phyloP scores from a whole-genome alignment of 208 protist species.

The Balamuthia mandrillaris region DNA sequence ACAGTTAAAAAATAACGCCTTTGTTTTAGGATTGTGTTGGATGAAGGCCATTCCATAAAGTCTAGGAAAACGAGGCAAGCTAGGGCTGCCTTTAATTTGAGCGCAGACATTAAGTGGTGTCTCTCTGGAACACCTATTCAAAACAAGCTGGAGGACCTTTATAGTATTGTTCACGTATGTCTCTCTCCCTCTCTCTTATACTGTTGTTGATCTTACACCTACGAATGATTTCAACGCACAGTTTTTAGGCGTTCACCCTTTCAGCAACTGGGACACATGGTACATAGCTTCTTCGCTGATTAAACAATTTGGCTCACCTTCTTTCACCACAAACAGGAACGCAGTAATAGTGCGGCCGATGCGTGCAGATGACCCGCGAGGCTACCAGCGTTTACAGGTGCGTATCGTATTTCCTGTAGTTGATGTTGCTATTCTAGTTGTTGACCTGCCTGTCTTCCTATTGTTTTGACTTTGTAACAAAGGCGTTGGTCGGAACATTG shows the following conservation, averaged over 20 bases:
- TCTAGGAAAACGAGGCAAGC: conserved; percentile 49
- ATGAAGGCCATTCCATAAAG: conserved; percentile 77
- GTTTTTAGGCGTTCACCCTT: conserved; percentile 1
- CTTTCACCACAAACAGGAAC: not conserved
- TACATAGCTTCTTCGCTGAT: not conserved
- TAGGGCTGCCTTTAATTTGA: conserved; percentile 43
- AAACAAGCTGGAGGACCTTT: conserved; percentile 76
- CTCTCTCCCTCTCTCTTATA: conserved; percentile 50
- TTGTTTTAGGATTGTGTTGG: conserved; percentile 64
- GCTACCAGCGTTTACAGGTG: conserved; percentile 1
- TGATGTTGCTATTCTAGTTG: too few species aligned
- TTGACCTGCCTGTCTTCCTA: too few species aligned
- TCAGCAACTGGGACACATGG: conserved; percentile 4
- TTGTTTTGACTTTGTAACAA: too few species aligned
- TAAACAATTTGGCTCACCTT: not conserved
- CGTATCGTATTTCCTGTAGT: too few species aligned
- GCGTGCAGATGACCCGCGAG: not conserved
- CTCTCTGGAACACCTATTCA: conserved; percentile 68
- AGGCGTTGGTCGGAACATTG: not conserved
- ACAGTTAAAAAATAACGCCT: not conserved
- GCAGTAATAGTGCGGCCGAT: conserved; percentile 3
- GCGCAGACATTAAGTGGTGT: not conserved
- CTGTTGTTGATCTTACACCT: conserved; percentile 25
- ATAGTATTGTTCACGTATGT: conserved; percentile 61
- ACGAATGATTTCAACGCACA: not conserved